Evolutionary conservation across 2,329 filamentous ascomycete species (phyloP).

Genomic region (Calycina herbarum): DNA sequence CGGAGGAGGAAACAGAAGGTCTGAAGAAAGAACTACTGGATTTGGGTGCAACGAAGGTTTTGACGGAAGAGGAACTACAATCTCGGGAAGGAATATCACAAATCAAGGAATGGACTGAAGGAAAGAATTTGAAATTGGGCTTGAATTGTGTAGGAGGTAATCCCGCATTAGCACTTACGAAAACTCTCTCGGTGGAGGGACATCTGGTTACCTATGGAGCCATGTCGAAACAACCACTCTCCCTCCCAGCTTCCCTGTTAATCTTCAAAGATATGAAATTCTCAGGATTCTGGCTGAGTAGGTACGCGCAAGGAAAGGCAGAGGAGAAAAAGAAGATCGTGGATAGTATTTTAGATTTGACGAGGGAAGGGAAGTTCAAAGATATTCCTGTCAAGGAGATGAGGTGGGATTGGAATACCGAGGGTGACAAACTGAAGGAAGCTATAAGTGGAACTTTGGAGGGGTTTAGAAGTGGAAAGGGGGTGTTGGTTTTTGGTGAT

Average conservation of each 20-base stretch:
- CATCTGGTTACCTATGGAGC: slow-evolving; percentile 92
- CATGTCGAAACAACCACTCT: slow-evolving; percentile 86
- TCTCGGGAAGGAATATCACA: slow-evolving; percentile 47
- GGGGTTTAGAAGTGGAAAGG: slow-evolving; percentile 85
- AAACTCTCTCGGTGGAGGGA: slow-evolving; percentile 66
- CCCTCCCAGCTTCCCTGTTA: slow-evolving; percentile 76
- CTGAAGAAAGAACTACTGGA: slow-evolving; percentile 60
- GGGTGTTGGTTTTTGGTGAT: slow-evolving; percentile 78
- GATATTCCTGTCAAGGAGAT: slow-evolving; percentile 83
- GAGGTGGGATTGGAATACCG: slow-evolving; percentile 79
- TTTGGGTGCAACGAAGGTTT: slow-evolving; percentile 54
- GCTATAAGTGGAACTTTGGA: slow-evolving; percentile 81
- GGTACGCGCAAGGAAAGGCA: slow-evolving; percentile 77
- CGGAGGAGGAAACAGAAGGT: slow-evolving; percentile 61
- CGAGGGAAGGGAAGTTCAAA: slow-evolving; percentile 72
- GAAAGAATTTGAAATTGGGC: slow-evolving; percentile 71
- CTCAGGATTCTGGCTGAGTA: slow-evolving; percentile 91
- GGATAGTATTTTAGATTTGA: slow-evolving; percentile 78
- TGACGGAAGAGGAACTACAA: slow-evolving; percentile 51
- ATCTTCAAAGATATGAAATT: slow-evolving; percentile 94
- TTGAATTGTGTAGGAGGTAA: slow-evolving; percentile 95
- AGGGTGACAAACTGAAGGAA: slow-evolving; percentile 64
- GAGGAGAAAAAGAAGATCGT: slow-evolving; percentile 76
- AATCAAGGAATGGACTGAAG: slow-evolving; percentile 63
- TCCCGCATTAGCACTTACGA: slow-evolving; percentile 75